Evolutionary conservation across 164 flowering plant species (phyloP).

Genomic region (Buxus sempervirens): DNA sequence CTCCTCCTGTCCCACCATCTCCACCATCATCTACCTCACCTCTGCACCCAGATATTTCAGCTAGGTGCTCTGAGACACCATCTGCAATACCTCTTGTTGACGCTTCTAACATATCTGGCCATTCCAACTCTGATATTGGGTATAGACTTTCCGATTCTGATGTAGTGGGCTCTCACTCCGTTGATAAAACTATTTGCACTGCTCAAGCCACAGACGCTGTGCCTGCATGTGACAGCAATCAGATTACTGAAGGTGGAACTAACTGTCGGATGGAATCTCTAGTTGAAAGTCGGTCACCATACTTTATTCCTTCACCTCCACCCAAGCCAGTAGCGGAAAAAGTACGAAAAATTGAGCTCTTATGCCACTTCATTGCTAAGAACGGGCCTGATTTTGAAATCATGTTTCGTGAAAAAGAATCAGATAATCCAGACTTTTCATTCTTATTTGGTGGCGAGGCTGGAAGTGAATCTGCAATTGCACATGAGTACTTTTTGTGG

Average conservation of each 20-base stretch:
- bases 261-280: constrained; percentile 10
- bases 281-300: constrained; percentile 13
- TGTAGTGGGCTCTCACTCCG: constrained; percentile 7
- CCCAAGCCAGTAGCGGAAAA: constrained; percentile 39
- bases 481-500: constrained; percentile 50
- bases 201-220: constrained; percentile 9
- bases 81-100: constrained; percentile 11
- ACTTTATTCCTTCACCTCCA: constrained; percentile 34
- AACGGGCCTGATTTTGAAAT: constrained; percentile 48
- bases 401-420: constrained; percentile 31
- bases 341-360: constrained; percentile 37
- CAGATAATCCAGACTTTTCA: constrained; percentile 40
- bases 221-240: not conserved
- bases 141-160: constrained; percentile 10
- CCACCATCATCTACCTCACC: constrained; percentile 26
- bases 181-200: constrained; percentile 7
- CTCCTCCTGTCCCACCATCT: constrained; percentile 33
- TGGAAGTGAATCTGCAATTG: constrained; percentile 54
- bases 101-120: constrained; percentile 9
- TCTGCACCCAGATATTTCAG: constrained; percentile 9
- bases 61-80: constrained; percentile 3
- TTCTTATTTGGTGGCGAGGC: constrained; percentile 60
- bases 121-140: constrained; percentile 1
- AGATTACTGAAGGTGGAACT: constrained; percentile 14
- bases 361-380: constrained; percentile 49